These are phyloP conservation scores for Sugiyamaella japonica DNA, from an alignment of 1,139 yeast genomes.

Conservation along the genomic window DNA sequence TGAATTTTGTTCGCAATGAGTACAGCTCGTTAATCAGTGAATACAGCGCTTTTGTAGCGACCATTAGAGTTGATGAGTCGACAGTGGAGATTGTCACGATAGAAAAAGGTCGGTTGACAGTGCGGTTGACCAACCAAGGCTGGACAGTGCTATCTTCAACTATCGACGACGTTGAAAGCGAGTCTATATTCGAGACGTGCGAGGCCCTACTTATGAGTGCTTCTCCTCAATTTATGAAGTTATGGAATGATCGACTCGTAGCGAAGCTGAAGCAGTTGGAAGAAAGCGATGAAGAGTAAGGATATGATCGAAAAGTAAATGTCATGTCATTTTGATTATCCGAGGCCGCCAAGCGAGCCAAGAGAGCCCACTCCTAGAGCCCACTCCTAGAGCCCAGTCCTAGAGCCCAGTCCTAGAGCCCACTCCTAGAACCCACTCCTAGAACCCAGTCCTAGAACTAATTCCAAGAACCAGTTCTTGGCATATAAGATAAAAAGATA, in stretches of 20 bases:
- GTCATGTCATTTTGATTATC: no score
- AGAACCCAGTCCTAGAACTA: no score
- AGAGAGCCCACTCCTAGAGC: no score
- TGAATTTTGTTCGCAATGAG: slow-evolving; percentile 4
- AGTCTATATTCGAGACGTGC: slow-evolving; percentile 10
- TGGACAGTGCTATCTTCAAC: slow-evolving; percentile 10
- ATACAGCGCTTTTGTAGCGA: slow-evolving; percentile 3
- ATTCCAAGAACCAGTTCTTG: no score
- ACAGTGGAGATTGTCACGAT: slow-evolving; percentile 8
- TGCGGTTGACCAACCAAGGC: slow-evolving; percentile 7
- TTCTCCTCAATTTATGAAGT: slow-evolving; percentile 2
- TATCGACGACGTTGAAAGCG: background rate
- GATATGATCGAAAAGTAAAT: no score
- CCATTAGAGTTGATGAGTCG: background rate
- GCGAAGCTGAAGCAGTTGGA: slow-evolving; percentile 33
- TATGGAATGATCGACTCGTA: slow-evolving; percentile 5
- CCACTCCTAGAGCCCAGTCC: no score
- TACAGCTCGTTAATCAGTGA: background rate
- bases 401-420: no score
- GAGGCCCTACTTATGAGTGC: slow-evolving; percentile 14
- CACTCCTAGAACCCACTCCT: no score
- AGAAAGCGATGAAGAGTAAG: no score
- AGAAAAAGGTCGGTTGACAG: background rate
- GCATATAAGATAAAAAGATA: no score
- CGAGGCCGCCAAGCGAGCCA: no score